A percentile compares a stretch with the other conserved stretches of the same genome.
Evolutionary conservation across 257 asterid genomes (phyloP).

Genomic region (Solanum sejunctum): DNA sequence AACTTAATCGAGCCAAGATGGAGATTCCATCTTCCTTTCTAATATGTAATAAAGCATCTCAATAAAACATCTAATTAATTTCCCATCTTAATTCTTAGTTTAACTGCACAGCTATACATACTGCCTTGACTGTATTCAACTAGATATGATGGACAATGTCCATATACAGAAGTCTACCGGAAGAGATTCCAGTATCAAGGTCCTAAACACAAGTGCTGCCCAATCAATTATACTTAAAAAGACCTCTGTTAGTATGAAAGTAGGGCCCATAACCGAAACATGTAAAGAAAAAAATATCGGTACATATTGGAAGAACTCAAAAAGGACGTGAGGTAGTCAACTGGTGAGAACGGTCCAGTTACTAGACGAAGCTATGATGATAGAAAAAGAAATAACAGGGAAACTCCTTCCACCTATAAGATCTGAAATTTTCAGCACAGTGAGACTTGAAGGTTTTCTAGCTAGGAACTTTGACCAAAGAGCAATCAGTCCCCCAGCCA

Average conservation of each 20-base stretch:
- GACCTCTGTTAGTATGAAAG: not conserved
- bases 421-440: not conserved
- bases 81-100: not conserved
- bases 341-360: not conserved
- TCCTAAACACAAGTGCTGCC: not conserved
- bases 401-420: not conserved
- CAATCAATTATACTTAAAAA: not conserved
- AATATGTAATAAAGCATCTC: not conserved
- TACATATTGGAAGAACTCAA: not conserved
- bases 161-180: not conserved
- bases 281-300: not conserved
- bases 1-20: not conserved
- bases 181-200: not conserved
- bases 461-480: not conserved
- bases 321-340: not conserved
- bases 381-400: not conserved
- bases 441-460: not conserved
- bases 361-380: not conserved
- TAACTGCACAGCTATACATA: not conserved
- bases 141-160: not conserved
- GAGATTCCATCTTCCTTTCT: not conserved
- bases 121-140: not conserved
- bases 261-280: not conserved
- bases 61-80: not conserved
- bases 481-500: not conserved